A percentile compares a stretch with the other conserved stretches of the same genome.
phyloP scores from a whole-genome alignment of 805 yeast species.

The Sugiyamaella smithiae region DNA sequence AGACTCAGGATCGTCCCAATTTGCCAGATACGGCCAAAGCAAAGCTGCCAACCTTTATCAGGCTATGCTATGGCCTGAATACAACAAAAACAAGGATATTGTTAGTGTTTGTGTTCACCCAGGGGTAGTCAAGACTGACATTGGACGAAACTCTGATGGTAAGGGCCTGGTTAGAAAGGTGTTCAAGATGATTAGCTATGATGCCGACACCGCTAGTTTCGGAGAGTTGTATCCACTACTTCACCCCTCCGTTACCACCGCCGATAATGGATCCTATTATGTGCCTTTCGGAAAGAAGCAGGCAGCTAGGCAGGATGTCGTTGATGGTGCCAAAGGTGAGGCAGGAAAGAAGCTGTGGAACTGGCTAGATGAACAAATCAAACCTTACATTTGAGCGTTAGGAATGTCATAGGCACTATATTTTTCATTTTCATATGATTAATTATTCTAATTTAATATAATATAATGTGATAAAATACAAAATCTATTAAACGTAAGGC shows the following conservation, averaged over 20 bases:
- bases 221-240: constrained; percentile 44
- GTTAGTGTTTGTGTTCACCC: constrained; percentile 42
- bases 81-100: constrained; percentile 34
- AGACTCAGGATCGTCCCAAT: neutral
- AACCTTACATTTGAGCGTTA: too few species aligned
- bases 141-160: constrained; percentile 30
- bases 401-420: too few species aligned
- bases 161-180: neutral
- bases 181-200: constrained; percentile 14
- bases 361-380: constrained; percentile 32
- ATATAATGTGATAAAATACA: too few species aligned
- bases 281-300: constrained; percentile 46
- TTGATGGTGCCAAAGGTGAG: constrained; percentile 33
- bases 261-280: constrained; percentile 37
- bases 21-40: constrained; percentile 39
- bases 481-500: constrained; percentile 4
- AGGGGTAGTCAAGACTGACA: constrained; percentile 39
- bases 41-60: constrained; percentile 43
- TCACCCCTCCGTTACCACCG: constrained; percentile 34
- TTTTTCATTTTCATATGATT: too few species aligned
- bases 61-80: constrained; percentile 36
- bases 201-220: constrained; percentile 39
- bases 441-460: too few species aligned
- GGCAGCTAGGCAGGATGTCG: constrained; percentile 37
- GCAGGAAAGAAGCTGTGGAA: constrained; percentile 37